Evolutionary conservation across 1,284 basidiomycete genomes (phyloP).

Genomic region (Stygiomarasmius scandens): DNA sequence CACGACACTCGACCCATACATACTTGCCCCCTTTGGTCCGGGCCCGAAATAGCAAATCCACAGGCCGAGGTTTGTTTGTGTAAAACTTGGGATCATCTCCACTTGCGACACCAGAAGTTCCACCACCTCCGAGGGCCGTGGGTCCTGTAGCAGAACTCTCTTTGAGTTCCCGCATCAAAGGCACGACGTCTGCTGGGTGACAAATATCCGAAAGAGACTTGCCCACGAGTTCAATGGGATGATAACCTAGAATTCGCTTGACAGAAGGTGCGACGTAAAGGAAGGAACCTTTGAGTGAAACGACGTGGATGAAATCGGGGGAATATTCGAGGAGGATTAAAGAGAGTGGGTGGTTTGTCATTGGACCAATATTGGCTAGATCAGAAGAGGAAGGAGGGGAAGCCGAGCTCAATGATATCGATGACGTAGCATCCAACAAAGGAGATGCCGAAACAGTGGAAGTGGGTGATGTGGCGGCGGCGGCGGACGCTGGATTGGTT

Average conservation of each 20-base stretch:
- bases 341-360: conserved; percentile 50
- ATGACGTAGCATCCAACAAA: not conserved
- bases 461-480: conserved; percentile 22
- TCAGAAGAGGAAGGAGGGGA: conserved; percentile 14
- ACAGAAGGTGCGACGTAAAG: conserved; percentile 90
- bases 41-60: conserved; percentile 72
- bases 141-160: conserved; percentile 58
- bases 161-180: conserved; percentile 91
- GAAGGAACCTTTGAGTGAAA: conserved; percentile 93
- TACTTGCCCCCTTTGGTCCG: conserved; percentile 66
- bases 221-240: conserved; percentile 81
- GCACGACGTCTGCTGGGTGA: conserved; percentile 88
- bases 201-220: conserved; percentile 78
- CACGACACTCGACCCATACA: conserved; percentile 88
- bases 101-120: not conserved
- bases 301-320: conserved; percentile 86
- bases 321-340: conserved; percentile 70
- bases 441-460: conserved; percentile 19
- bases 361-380: conserved; percentile 24
- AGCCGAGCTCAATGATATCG: conserved; percentile 15
- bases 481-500: conserved; percentile 9
- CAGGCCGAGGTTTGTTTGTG: conserved; percentile 13
- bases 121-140: conserved; percentile 6
- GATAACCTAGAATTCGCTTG: conserved; percentile 75
- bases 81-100: conserved; percentile 1